These are phyloP conservation scores for Hansenula lynferdii DNA, from an alignment of 1,139 yeast species.

Conservation along the genomic window DNA sequence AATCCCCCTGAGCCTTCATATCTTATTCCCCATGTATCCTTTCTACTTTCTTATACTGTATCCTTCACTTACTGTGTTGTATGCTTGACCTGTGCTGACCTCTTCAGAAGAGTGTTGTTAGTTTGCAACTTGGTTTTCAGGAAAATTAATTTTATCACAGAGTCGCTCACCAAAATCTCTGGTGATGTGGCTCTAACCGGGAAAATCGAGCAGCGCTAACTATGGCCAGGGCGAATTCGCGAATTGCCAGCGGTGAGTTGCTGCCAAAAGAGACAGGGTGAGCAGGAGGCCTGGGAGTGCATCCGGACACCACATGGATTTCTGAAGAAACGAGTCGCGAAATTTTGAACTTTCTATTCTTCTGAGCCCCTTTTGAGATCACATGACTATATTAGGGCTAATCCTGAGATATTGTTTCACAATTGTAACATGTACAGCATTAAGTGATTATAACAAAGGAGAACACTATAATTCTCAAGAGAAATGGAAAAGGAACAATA, in stretches of 20 bases:
- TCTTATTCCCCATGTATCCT: neutral
- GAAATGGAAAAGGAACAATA: no score
- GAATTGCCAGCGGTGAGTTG: no score
- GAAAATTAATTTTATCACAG: constrained; percentile 2
- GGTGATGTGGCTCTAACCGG: neutral
- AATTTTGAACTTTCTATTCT: no score
- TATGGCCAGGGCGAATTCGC: no score
- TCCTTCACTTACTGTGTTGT: constrained; percentile 1
- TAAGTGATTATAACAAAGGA: no score
- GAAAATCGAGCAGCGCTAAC: neutral
- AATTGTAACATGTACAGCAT: no score
- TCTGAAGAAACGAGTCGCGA: no score
- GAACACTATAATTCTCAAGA: no score
- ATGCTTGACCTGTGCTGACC: constrained; percentile 2
- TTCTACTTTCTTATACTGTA: neutral
- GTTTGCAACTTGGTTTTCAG: neutral
- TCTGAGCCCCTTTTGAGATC: neutral
- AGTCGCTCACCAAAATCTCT: neutral
- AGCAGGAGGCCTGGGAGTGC: neutral
- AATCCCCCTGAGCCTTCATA: neutral
- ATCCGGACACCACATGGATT: neutral
- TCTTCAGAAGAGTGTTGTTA: neutral
- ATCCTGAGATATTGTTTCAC: no score
- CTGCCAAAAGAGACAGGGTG: neutral
- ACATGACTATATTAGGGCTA: neutral